These are phyloP conservation scores for Podosphaera fusca DNA, from an alignment of 2,329 filamentous ascomycete species.

Conservation along the genomic window DNA sequence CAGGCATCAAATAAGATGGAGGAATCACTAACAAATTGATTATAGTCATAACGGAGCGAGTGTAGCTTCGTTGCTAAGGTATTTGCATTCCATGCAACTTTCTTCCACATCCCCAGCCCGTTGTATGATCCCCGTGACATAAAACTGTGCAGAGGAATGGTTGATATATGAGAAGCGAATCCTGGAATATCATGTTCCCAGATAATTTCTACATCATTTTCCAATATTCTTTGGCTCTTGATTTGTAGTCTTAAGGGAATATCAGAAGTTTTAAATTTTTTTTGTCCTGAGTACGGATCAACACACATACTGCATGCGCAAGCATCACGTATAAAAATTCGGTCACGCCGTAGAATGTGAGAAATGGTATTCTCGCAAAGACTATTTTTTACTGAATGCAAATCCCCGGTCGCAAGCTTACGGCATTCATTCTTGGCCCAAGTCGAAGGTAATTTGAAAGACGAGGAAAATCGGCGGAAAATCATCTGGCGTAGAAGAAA, in stretches of 20 bases:
- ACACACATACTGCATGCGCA: slow-evolving; percentile 34
- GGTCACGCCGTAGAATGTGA: neutral
- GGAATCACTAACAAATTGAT: slow-evolving; percentile 43
- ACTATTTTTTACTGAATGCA: too few relatives aligned
- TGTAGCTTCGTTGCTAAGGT: neutral
- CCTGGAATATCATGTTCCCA: slow-evolving; percentile 31
- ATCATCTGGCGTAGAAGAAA: too few relatives aligned
- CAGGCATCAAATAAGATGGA: slow-evolving; percentile 36
- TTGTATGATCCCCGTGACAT: neutral
- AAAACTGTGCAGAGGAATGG: slow-evolving; percentile 7
- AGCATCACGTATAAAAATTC: slow-evolving; percentile 27
- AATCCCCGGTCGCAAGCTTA: too few relatives aligned
- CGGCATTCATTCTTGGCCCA: too few relatives aligned
- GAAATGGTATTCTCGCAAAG: neutral
- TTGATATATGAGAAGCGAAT: slow-evolving; percentile 11
- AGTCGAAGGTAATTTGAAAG: too few relatives aligned
- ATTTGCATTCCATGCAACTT: slow-evolving; percentile 18
- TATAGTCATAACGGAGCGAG: slow-evolving; percentile 31
- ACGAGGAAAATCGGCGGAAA: too few relatives aligned
- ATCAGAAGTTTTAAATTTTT: slow-evolving; percentile 39
- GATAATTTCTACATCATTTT: slow-evolving; percentile 23
- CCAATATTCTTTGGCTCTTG: slow-evolving; percentile 16
- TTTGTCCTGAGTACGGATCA: slow-evolving; percentile 35
- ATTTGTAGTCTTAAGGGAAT: slow-evolving; percentile 28
- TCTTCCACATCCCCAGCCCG: neutral